phyloP scores from a whole-genome alignment of 108 stramenopile genomes.

The Cyclotella choctawhatcheeana region DNA sequence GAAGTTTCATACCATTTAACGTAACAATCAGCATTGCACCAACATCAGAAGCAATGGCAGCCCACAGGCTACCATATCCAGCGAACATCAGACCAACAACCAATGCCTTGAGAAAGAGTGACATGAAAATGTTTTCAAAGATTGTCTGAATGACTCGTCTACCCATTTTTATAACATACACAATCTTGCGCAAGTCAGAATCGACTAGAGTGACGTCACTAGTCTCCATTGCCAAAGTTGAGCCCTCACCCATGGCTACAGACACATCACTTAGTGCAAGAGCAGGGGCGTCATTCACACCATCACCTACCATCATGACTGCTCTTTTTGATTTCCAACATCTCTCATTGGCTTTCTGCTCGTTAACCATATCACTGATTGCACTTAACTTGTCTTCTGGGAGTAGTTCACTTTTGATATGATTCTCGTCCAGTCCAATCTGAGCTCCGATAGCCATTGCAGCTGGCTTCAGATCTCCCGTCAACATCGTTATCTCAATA shows the following conservation, averaged over 20 bases:
- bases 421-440: conserved; percentile 60
- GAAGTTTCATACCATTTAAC: conserved; percentile 77
- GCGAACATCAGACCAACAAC: conserved; percentile 75
- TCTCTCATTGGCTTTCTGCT: conserved; percentile 18
- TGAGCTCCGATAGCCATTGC: conserved; percentile 79
- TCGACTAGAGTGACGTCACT: conserved; percentile 81
- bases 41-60: conserved; percentile 76
- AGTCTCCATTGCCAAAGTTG: conserved; percentile 95
- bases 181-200: conserved; percentile 72
- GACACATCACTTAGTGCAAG: conserved; percentile 93
- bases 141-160: conserved; percentile 67
- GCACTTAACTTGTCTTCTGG: conserved; percentile 73
- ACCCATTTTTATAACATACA: conserved; percentile 66
- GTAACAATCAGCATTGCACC: conserved; percentile 86
- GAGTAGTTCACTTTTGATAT: conserved; percentile 64
- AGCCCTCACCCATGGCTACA: conserved; percentile 96
- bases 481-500: conserved; percentile 90
- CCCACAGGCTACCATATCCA: conserved; percentile 64
- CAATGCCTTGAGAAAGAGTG: conserved; percentile 60
- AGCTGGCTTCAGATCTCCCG: conserved; percentile 87
- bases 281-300: conserved; percentile 97
- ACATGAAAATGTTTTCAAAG: conserved; percentile 71
- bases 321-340: conserved; percentile 21
- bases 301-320: conserved; percentile 94
- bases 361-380: conserved; percentile 37